Percentiles rank a stretch among this genome's conserved stretches.
These are phyloP conservation scores for Scheffersomyces cryptocercus DNA, from an alignment of 1,139 yeast genomes.

Conservation along the genomic window DNA sequence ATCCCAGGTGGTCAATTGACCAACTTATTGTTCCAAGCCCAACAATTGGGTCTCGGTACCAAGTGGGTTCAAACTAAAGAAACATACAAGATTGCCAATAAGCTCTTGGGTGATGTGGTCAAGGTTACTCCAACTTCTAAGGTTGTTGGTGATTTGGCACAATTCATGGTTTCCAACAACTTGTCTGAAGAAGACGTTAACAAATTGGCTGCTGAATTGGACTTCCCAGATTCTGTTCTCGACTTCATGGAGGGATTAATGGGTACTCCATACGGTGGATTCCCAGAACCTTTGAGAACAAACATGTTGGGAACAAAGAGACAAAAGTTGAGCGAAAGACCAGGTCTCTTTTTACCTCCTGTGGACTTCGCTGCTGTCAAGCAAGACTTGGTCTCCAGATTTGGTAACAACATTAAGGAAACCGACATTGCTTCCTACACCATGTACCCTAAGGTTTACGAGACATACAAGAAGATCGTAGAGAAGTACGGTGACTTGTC, in stretches of 20 bases:
- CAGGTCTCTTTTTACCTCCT: slow-evolving; percentile 87
- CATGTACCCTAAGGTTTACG: slow-evolving; percentile 98
- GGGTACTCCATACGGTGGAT: slow-evolving; percentile 99
- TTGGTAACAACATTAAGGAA: slow-evolving; percentile 65
- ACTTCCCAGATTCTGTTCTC: slow-evolving; percentile 96
- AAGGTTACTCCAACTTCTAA: slow-evolving; percentile 98
- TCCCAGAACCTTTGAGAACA: slow-evolving; percentile 97
- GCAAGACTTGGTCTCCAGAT: slow-evolving; percentile 69
- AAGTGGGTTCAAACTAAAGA: slow-evolving; percentile 96
- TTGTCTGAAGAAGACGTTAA: slow-evolving; percentile 80
- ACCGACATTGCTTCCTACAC: slow-evolving; percentile 91
- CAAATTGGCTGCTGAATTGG: slow-evolving; percentile 84
- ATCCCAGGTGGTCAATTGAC: slow-evolving; percentile 99
- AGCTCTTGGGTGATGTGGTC: slow-evolving; percentile 90
- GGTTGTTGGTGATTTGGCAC: slow-evolving; percentile 98
- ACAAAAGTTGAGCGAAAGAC: slow-evolving; percentile 83
- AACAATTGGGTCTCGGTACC: slow-evolving; percentile 95
- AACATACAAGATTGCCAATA: slow-evolving; percentile 88
- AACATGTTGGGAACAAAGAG: slow-evolving; percentile 83
- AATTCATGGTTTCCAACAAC: slow-evolving; percentile 96
- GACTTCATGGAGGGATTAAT: slow-evolving; percentile 98
- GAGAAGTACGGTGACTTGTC: slow-evolving; percentile 91
- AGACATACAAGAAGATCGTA: slow-evolving; percentile 70
- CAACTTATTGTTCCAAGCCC: slow-evolving; percentile 96
- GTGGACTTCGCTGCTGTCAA: slow-evolving; percentile 71